Base-by-base conservation (phyloP, 2,329 filamentous ascomycete species). In the Colletotrichum sp. region DNA sequence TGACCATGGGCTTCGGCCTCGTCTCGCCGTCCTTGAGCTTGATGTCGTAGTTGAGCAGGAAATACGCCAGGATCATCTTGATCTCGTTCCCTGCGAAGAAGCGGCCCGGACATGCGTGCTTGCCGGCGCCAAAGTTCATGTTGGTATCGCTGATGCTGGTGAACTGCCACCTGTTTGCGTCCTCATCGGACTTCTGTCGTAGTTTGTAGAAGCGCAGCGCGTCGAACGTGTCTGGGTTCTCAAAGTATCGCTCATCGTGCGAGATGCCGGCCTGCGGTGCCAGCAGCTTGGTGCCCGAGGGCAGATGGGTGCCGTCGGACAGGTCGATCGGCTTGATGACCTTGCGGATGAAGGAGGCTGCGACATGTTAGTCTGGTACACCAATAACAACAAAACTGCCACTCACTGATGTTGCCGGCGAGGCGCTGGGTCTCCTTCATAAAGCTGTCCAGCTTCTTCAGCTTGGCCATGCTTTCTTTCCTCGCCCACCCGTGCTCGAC, bases 381-480 rank as follows among this genome's bases (percentile, higher is more conserved):
- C 30, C 21, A 18, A 4, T 10, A 8, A n/a, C 24, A 30, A 5
- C 6, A n/a, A 5, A n/a, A 34, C 36, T 30, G n/a, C 43, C 43
- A 79, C 85, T 78, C 78, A 87, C 85, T 87, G 69, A 87, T 86
- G 32, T 87, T 87, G 36, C 86, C 86, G 5, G 82, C 81, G 7
- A 86, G 76, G 9, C 87, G 82, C 78, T 84, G 82, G 30, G 82
- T 82, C 78, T 89, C 87, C 76, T 86, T 87, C 82, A 89, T 87
- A 79, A 89, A 88, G 77, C 87, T 88, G 78, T 89, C 87, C 78
- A 88, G 78, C 81, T 87, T 88, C 79, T 85, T 85, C 57, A 89
- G 81, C 76, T 84, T 87, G 28, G 82, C 78, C 83, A 88, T 84
- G 75, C 82, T 86, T 74, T 86, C 85, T 78, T 87, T 88, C 67